Conservation (phyloP, 371 early-diverging fungal species). For the Haplosporangium sp. region DNA sequence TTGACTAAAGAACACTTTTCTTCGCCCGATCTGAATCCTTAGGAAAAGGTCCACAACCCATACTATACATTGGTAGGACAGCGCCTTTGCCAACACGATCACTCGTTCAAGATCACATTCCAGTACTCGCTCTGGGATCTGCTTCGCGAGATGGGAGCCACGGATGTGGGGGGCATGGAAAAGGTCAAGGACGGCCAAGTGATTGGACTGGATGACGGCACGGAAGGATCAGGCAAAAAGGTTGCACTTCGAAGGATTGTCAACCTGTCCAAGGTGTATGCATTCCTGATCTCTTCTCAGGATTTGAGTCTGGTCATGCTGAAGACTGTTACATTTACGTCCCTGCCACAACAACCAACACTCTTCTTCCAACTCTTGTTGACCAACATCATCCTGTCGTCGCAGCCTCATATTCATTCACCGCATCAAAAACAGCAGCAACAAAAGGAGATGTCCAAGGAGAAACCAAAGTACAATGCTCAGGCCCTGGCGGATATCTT, state of each 20-base stretch:
- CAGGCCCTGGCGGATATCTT: slow-evolving; percentile 69
- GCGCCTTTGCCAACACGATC: slow-evolving; percentile 77
- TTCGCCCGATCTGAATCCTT: not conserved
- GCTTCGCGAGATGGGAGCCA: slow-evolving; percentile 80
- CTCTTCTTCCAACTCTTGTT: slow-evolving; percentile 78
- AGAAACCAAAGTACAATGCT: slow-evolving; percentile 55
- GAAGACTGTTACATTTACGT: slow-evolving; percentile 81
- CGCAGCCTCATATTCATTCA: slow-evolving; percentile 40
- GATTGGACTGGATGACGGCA: slow-evolving; percentile 26
- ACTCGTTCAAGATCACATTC: slow-evolving; percentile 91
- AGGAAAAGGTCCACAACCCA: slow-evolving; percentile 94
- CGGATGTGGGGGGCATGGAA: slow-evolving; percentile 81
- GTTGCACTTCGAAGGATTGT: slow-evolving; percentile 74
- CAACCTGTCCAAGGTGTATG: slow-evolving; percentile 82
- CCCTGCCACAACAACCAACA: slow-evolving; percentile 66
- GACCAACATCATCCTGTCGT: slow-evolving; percentile 57
- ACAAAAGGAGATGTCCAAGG: slow-evolving; percentile 26
- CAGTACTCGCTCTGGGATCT: slow-evolving; percentile 97
- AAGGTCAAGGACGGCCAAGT: slow-evolving; percentile 56
- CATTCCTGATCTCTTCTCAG: slow-evolving; percentile 68
- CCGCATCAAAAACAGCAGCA: slow-evolving; percentile 18
- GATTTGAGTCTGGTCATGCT: slow-evolving; percentile 73
- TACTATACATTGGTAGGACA: slow-evolving; percentile 91
- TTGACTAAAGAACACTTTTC: not conserved
- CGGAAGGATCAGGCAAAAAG: slow-evolving; percentile 21